These are phyloP conservation scores for Aspergillus caelatus DNA, from an alignment of 2,329 filamentous ascomycete species.

Conservation along the genomic window DNA sequence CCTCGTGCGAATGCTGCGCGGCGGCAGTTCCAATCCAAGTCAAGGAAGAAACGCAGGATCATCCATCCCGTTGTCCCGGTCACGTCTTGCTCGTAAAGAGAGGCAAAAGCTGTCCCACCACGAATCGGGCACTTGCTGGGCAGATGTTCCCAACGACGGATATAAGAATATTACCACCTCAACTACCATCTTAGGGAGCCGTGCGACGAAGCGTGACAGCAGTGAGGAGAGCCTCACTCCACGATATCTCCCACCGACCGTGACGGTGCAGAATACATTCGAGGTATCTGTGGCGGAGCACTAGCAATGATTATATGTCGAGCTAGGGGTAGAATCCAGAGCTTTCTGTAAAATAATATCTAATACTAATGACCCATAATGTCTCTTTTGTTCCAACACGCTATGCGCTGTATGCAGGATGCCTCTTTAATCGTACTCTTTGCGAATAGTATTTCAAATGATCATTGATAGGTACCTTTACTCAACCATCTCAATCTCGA, in stretches of 20 bases:
- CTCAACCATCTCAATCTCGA: neutral
- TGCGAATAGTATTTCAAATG: neutral
- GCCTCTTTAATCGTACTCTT: neutral
- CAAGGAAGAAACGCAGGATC: neutral
- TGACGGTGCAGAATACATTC: neutral
- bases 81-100: neutral
- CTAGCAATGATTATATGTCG: neutral
- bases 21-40: neutral
- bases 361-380: neutral
- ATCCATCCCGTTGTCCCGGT: neutral
- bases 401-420: too few relatives aligned
- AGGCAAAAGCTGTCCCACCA: neutral
- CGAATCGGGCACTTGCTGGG: neutral
- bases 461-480: neutral
- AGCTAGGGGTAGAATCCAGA: neutral
- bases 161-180: neutral
- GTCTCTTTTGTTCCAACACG: neutral
- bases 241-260: neutral
- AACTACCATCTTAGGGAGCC: neutral
- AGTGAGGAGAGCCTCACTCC: neutral
- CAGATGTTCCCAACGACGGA: neutral
- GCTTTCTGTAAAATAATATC: neutral
- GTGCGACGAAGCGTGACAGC: neutral
- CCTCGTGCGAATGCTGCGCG: conserved; percentile 30
- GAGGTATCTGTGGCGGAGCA: neutral